phyloP scores from a whole-genome alignment of 345 rosid species.

The Dipteronia dyeriana region DNA sequence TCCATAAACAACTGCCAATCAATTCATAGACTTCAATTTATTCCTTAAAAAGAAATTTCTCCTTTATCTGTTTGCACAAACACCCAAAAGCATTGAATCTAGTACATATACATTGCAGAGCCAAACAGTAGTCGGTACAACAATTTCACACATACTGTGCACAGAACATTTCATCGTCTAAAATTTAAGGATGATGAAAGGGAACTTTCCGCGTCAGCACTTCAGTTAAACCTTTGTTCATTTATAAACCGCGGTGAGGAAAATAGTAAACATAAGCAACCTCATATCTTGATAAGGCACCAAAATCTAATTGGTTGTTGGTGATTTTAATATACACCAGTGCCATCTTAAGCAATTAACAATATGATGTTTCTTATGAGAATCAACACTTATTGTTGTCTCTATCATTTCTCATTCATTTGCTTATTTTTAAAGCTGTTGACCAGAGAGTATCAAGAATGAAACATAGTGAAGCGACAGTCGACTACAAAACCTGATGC shows the following conservation, averaged over 20 bases:
- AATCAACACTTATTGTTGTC: background rate
- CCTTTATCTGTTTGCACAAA: background rate
- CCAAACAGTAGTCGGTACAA: background rate
- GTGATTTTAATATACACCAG: background rate
- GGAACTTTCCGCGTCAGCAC: background rate
- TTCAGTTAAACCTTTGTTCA: background rate
- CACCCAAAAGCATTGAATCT: constrained; percentile 4
- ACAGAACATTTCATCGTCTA: background rate
- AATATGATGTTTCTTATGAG: background rate
- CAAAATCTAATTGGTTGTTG: background rate
- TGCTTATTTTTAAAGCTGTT: background rate
- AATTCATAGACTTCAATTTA: background rate
- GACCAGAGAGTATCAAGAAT: background rate
- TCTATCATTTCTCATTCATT: background rate
- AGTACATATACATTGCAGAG: background rate
- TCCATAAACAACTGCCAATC: background rate
- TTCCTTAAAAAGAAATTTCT: background rate
- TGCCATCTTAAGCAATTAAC: background rate
- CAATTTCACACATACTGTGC: background rate
- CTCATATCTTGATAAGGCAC: background rate
- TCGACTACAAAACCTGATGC: background rate
- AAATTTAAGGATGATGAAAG: background rate
- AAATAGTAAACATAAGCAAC: background rate
- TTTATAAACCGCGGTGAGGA: background rate
- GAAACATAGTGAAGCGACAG: background rate